Conservation (phyloP, 306 rosid genomes). For the Malus fusca region DNA sequence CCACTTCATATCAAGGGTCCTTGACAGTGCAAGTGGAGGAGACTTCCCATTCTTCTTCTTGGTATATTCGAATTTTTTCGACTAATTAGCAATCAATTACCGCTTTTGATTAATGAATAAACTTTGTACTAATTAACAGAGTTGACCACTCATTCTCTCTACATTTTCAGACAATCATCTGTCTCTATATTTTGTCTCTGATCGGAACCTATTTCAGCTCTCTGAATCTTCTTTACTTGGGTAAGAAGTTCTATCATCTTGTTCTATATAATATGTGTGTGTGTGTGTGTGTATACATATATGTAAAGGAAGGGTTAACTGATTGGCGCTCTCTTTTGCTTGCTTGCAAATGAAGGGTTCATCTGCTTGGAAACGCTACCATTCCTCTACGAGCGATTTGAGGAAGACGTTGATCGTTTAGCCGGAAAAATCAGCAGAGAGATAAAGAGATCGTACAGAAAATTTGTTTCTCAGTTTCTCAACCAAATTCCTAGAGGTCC, state of each 20-base stretch:
- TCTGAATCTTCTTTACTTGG: conserved; percentile 59
- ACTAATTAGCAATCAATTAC: background rate
- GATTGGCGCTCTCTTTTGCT: background rate
- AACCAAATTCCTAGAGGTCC: conserved; percentile 80
- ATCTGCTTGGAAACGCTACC: conserved; percentile 55
- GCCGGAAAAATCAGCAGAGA: conserved; percentile 26
- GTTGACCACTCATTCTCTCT: background rate
- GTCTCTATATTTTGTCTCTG: conserved; percentile 51
- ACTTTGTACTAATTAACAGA: background rate
- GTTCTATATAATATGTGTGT: background rate
- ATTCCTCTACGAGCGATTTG: conserved; percentile 50
- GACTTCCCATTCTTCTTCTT: conserved; percentile 55
- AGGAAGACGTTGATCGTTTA: conserved; percentile 46
- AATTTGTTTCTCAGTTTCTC: conserved; percentile 47
- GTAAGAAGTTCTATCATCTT: conserved; percentile 26
- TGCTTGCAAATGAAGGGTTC: conserved; percentile 33
- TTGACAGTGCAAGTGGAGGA: conserved; percentile 48
- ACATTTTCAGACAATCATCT: conserved; percentile 47
- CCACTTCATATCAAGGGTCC: conserved; percentile 29
- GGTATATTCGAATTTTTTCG: conserved; percentile 28
- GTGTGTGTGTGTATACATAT: background rate
- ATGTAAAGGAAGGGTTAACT: background rate
- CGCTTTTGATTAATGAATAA: background rate
- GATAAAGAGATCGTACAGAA: conserved; percentile 37
- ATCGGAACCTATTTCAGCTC: conserved; percentile 62